Evolutionary conservation across 306 rosid species (phyloP), one percentile per base, ranked within the genome.

Genomic region (Castanospermum australe): DNA sequence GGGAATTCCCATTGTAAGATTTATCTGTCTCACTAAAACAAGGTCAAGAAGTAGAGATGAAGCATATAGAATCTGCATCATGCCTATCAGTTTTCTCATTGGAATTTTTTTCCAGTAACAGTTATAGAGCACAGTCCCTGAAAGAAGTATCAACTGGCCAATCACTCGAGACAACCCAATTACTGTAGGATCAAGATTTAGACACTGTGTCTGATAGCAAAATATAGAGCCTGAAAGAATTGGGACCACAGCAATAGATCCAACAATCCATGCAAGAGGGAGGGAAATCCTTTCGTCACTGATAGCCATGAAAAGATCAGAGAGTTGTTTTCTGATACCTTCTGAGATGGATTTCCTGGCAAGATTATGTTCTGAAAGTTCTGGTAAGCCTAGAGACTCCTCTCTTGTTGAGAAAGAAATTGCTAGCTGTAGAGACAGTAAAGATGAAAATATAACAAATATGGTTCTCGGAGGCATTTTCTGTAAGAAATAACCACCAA

Each of bases 161-260:
- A 88, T 45, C 78, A 94, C 95, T 35, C 89, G 75, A 47, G 99
- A 91, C 84, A 87, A 67, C 42, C 97, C 99, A 6, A 94, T 83
- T 50, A 91, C 70, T 8, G 89, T 81, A 80, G 97, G 89, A 84
- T 94, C 87, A 33, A 94, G 95, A 77, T 86, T 78, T 44, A 92
- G 84, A 77, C 85, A 87, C 78, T 87, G 97, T 17, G 92, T 94
- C 74, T 94, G 99, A 66, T 92, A 94, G 87, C 97, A 94, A 79
- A 94, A 94, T 39, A 88, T 77, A 28, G 97, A 87, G 44, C 97
- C 94, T 21, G 97, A 80, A 33, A 94, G 93, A 85, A 92, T 67
- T 0, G 97, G 99, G 48, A 94, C 97, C 68, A 78, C 65, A 73
- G 91, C 81, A 73, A 94, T 88, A 22, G 97, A 92, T 63, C 89